Conservation (phyloP, 176 grass and related monocot species). For the Sorghum bicolor region DNA sequence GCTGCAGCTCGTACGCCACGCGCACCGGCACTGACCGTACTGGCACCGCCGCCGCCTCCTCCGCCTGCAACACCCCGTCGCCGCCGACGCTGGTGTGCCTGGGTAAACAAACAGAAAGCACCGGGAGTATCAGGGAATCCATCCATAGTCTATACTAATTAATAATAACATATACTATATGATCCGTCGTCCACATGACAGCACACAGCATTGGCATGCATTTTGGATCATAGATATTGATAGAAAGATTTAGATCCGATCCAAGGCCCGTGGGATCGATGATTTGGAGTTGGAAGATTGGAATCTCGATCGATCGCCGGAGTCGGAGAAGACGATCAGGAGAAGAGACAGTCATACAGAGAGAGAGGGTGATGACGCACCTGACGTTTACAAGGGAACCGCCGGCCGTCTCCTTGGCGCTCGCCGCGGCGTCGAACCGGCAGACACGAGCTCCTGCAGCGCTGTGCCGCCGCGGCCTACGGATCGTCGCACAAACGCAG, state of each 20-base stretch:
- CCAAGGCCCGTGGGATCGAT: not conserved
- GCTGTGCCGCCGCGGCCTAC: not conserved
- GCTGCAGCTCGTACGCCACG: conserved; percentile 73
- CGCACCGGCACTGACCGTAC: conserved; percentile 74
- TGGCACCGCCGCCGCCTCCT: not conserved
- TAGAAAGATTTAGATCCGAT: not conserved
- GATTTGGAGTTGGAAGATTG: not conserved
- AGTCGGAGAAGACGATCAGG: not conserved
- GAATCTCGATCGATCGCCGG: not conserved
- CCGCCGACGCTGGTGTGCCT: not conserved
- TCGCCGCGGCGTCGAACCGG: not conserved
- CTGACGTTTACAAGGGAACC: not conserved
- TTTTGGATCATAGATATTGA: not conserved
- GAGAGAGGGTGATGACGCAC: not conserved
- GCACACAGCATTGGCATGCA: not conserved
- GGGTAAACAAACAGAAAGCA: not conserved
- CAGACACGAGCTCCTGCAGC: not conserved
- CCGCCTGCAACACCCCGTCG: not conserved
- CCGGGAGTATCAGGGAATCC: no score
- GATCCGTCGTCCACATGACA: not conserved
- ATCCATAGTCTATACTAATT: no score
- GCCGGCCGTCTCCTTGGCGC: not conserved
- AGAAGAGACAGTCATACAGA: not conserved
- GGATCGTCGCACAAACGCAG: not conserved
- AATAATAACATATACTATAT: no score